Evolutionary conservation across 768 basidiomycete genomes (phyloP).

Genomic region (Lactarius quietus): DNA sequence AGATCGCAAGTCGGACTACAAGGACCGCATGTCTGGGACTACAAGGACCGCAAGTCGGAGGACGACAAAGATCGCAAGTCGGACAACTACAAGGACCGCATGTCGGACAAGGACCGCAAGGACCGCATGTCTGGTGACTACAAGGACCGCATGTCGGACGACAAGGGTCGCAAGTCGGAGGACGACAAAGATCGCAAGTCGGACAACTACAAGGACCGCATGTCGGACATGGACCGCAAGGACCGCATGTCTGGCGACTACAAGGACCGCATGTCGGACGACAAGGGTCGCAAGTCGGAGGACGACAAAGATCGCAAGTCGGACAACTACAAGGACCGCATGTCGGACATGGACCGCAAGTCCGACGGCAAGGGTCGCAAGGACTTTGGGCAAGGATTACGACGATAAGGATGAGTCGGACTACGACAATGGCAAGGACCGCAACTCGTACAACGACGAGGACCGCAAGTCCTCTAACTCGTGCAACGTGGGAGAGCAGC

Average conservation of each 20-base stretch:
- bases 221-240: too few relatives aligned
- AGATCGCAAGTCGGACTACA: not conserved
- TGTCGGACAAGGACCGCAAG: too few relatives aligned
- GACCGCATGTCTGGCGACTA: too few relatives aligned
- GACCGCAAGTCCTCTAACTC: not conserved
- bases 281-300: not conserved
- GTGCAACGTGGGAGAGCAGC: not conserved
- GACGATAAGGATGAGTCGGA: too few relatives aligned
- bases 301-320: not conserved
- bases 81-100: not conserved
- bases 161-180: not conserved
- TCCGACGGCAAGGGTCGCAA: too few relatives aligned
- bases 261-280: not conserved
- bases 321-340: not conserved
- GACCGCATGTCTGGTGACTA: too few relatives aligned
- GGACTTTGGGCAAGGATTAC: too few relatives aligned
- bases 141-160: too few relatives aligned
- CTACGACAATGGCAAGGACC: too few relatives aligned
- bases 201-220: too few relatives aligned
- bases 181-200: not conserved
- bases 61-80: not conserved
- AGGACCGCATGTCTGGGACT: not conserved
- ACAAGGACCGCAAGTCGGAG: not conserved
- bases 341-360: not conserved
- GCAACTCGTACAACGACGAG: too few relatives aligned